Conservation (phyloP, 2,329 filamentous ascomycete genomes). For the Calonectria pteridis region DNA sequence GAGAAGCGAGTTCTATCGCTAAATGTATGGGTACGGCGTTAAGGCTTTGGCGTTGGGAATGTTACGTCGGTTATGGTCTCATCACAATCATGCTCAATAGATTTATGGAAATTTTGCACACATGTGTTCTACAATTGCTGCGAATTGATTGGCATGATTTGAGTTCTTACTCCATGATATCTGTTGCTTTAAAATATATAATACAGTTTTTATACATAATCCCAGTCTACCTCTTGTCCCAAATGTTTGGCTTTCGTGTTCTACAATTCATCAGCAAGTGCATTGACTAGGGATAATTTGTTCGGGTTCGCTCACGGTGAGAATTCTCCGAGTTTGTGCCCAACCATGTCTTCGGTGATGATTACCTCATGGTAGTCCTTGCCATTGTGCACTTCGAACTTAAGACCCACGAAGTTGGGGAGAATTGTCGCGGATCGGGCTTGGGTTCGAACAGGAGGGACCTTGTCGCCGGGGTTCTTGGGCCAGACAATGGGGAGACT, state of each 20-base stretch:
- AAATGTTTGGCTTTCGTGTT: constrained; percentile 71
- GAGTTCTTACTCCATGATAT: background rate
- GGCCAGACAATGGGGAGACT: constrained; percentile 74
- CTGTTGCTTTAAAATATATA: constrained; percentile 30
- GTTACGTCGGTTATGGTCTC: background rate
- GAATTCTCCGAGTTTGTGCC: constrained; percentile 94
- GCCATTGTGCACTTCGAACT: constrained; percentile 93
- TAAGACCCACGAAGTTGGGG: constrained; percentile 90
- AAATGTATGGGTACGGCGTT: constrained; percentile 32
- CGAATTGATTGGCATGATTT: background rate
- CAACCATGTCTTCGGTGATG: constrained; percentile 96
- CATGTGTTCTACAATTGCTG: constrained; percentile 7
- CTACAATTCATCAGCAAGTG: constrained; percentile 49
- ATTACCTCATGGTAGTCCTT: constrained; percentile 85
- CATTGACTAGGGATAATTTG: too few relatives aligned
- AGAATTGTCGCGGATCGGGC: constrained; percentile 90
- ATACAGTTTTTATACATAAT: constrained; percentile 49
- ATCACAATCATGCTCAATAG: constrained; percentile 32
- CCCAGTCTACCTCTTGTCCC: constrained; percentile 54
- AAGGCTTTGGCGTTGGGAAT: constrained; percentile 36
- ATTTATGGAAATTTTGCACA: constrained; percentile 18
- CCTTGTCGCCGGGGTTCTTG: constrained; percentile 70
- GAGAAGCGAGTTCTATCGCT: constrained; percentile 96
- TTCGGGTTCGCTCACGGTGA: constrained; percentile 74
- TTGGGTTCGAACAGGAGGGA: constrained; percentile 84